Base-by-base conservation (phyloP, 148 eudicot genomes). In the Camellia sinensis region DNA sequence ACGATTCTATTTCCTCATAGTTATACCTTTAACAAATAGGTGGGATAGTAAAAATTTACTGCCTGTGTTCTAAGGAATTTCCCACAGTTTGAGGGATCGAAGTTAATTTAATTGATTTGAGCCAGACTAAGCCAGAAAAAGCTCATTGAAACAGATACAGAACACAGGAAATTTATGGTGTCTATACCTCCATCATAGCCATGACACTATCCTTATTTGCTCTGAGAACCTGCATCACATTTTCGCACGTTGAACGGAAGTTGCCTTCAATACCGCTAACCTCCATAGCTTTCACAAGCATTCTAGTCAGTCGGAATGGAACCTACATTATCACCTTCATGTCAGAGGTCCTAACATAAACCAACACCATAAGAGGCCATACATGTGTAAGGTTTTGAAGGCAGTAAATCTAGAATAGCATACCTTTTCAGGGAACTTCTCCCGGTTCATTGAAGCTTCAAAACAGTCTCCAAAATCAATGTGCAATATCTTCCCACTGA, bases 221-320 rank as follows among this genome's bases (percentile, higher is more conserved):
- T 79, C 99, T 86, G 44, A 97, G 92, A 80, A 97, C 99, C 86
- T 94, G 92, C 99, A 97, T 92, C 82, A 97, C 99, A 86, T 91
- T 97, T 88, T 97, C 99, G 71, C 99, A 97, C 13, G 99, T 97
- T 60, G 95, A 94, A 46, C 95, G 99, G 84, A 97, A 97, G 84
- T 92, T 94, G 69, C 99, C 99, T 84, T 97, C 99, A 57, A 97
- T 90, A 64, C 98, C 99, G 79, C 99, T 94, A 74, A 97, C 99
- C 83, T 94, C 98, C 99, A 97, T 97, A 82, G 99, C 99, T 87
- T 97, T 97, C 79, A 94, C 94, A 84, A 97, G 99, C 99, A 97
- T 97, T 88, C 99, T 89, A 53, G 98, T 97, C 81, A 97, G 87
- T 59, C 99, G 98, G 78, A 97, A 97, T 41, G 99, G 99, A 76